phyloP scores from a whole-genome alignment of 169 alveolate genomes.

The Cryptosporidium ryanae region DNA sequence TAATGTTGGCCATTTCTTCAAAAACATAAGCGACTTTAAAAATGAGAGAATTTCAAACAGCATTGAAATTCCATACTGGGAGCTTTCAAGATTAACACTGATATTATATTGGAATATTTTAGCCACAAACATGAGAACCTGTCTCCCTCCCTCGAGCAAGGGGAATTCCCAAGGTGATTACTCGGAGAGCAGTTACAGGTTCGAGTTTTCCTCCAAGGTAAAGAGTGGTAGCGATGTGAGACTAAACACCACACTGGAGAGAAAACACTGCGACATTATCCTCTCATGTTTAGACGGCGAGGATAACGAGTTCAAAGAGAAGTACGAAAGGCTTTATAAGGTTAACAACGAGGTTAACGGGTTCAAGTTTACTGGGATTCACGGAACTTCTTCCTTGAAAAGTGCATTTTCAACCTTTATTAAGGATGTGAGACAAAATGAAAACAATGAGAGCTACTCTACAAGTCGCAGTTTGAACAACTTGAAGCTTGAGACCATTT shows the following conservation, averaged over 20 bases:
- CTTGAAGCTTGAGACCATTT: slow-evolving; percentile 34
- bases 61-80: slow-evolving; percentile 40
- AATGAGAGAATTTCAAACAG: background rate
- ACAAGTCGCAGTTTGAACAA: background rate
- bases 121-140: slow-evolving; percentile 23
- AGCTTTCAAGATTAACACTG: slow-evolving; percentile 43
- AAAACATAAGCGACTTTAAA: background rate
- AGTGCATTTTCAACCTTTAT: background rate
- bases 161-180: background rate
- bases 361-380: background rate
- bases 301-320: background rate
- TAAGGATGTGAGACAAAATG: background rate
- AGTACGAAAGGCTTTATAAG: background rate
- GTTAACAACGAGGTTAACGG: slow-evolving; percentile 12
- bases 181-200: background rate
- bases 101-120: slow-evolving; percentile 53
- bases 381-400: slow-evolving; percentile 1
- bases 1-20: background rate
- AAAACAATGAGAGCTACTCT: background rate
- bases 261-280: slow-evolving; percentile 12
- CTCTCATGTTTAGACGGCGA: slow-evolving; percentile 20
- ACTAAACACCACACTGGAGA: background rate
- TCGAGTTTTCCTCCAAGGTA: slow-evolving; percentile 1
- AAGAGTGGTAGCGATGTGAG: background rate
- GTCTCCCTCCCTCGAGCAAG: slow-evolving; percentile 20